phyloP scores from a whole-genome alignment of 208 protist species.

The Histomonas meleagridis region DNA sequence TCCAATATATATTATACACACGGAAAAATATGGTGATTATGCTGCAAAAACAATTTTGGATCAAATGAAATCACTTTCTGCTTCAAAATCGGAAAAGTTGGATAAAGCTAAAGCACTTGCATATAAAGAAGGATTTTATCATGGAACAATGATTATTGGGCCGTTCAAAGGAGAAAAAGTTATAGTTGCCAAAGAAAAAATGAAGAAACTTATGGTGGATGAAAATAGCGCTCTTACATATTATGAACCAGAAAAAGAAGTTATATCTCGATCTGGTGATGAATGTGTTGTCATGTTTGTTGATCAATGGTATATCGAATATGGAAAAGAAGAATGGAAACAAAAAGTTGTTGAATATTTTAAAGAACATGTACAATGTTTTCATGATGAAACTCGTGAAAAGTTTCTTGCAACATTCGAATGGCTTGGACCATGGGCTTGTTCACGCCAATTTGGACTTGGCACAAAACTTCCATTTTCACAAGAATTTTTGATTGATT shows the following conservation, averaged over 20 bases:
- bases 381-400: conserved; percentile 68
- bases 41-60: conserved; percentile 1
- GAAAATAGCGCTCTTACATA: conserved; percentile 49
- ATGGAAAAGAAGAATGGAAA: conserved; percentile 89
- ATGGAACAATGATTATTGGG: conserved; percentile 75
- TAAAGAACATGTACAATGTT: conserved; percentile 71
- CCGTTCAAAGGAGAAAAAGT: conserved; percentile 59
- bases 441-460: conserved; percentile 94
- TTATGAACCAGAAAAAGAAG: conserved; percentile 80
- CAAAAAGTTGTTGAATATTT: conserved; percentile 65
- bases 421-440: conserved; percentile 96
- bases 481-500: conserved; percentile 91
- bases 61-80: conserved; percentile 74
- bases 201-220: conserved; percentile 47
- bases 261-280: conserved; percentile 92
- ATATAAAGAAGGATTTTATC: conserved; percentile 93
- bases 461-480: conserved; percentile 91
- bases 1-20: conserved; percentile 81
- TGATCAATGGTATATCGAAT: conserved; percentile 92
- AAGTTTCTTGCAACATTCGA: conserved; percentile 76
- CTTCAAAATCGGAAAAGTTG: conserved; percentile 79
- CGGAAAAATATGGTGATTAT: conserved; percentile 58
- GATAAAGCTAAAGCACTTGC: conserved; percentile 83
- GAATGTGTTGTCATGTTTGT: conserved; percentile 93
- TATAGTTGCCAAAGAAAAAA: conserved; percentile 70